A percentile compares a stretch with the other conserved stretches of the same genome.
Evolutionary conservation across 2,329 filamentous ascomycete species (phyloP).

Genomic region (Hypoxylon sp.): DNA sequence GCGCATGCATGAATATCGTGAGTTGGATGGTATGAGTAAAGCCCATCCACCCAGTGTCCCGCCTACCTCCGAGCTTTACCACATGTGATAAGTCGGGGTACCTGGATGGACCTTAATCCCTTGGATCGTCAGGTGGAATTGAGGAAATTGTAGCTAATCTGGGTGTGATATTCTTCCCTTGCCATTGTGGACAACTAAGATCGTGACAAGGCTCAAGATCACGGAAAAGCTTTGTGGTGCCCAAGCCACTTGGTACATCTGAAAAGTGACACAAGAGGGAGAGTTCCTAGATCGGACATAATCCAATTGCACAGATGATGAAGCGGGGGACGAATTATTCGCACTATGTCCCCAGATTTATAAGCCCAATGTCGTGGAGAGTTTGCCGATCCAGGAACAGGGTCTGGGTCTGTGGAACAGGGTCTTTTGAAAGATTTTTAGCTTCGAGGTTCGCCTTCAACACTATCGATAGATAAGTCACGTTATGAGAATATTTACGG

Average conservation of each 20-base stretch:
- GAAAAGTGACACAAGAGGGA: not conserved
- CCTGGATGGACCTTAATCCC: constrained; percentile 14
- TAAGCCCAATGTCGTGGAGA: not conserved
- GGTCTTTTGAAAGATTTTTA: not conserved
- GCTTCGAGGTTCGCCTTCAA: not conserved
- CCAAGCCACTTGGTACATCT: not conserved
- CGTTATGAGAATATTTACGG: not conserved
- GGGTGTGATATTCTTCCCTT: not conserved
- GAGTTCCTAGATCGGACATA: not conserved
- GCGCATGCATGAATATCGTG: constrained; percentile 25
- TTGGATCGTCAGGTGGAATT: not conserved
- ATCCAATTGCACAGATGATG: not conserved
- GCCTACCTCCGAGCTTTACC: not conserved
- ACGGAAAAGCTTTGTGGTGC: not conserved
- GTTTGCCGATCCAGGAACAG: constrained; percentile 7
- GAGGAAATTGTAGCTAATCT: not conserved
- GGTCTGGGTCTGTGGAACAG: too few relatives aligned
- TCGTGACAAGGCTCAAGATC: not conserved
- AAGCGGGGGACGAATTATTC: not conserved
- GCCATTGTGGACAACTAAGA: not conserved
- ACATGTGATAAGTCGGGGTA: not conserved
- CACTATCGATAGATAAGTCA: not conserved
- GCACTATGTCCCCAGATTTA: constrained; percentile 2
- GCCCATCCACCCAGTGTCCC: not conserved
- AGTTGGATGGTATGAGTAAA: constrained; percentile 8